Evolutionary conservation across 208 protist species (phyloP).

Genomic region (Wallacemonas sp.): DNA sequence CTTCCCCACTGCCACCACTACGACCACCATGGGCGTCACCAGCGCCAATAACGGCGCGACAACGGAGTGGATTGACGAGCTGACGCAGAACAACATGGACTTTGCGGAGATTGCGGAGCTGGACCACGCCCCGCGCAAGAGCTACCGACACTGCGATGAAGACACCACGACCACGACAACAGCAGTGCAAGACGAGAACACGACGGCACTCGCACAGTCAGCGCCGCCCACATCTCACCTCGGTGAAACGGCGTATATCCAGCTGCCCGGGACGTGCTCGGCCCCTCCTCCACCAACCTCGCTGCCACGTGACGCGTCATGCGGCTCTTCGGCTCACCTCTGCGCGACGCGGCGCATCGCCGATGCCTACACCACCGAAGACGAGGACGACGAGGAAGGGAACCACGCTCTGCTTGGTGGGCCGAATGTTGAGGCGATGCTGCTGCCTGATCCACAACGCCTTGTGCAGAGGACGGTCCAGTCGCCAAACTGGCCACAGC

Average conservation of each 20-base stretch:
- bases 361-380: conserved; percentile 11
- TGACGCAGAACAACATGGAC: not conserved
- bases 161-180: not conserved
- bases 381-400: conserved; percentile 4
- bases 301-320: not conserved
- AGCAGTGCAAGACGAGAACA: not conserved
- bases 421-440: not conserved
- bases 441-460: not conserved
- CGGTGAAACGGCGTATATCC: not conserved
- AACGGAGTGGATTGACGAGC: conserved; percentile 11
- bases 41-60: no score
- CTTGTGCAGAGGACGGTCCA: no score
- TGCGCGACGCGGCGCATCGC: conserved; percentile 7
- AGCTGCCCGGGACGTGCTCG: not conserved
- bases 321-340: not conserved
- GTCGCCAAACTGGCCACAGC: not conserved
- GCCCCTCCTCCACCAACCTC: not conserved
- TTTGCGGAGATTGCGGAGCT: conserved; percentile 22
- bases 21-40: no score
- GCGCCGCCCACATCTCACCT: no score
- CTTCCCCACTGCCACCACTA: not conserved
- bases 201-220: not conserved
- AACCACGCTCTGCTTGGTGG: no score
- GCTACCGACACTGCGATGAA: conserved; percentile 29
- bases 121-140: conserved; percentile 47